Conservation (phyloP, 768 basidiomycete genomes). For the Termitomyces sp. region DNA sequence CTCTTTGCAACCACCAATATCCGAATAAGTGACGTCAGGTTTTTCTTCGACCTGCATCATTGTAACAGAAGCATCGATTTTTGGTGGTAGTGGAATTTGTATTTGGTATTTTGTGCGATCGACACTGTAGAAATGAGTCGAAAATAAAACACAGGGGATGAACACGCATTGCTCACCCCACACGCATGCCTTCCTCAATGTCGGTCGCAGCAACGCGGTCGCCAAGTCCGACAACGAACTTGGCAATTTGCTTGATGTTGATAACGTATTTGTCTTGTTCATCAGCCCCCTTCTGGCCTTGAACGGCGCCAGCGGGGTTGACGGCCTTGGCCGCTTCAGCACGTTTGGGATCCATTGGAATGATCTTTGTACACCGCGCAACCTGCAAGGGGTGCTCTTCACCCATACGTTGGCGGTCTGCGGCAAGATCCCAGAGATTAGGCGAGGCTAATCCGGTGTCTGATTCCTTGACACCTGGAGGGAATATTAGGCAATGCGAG, state of each 20-base stretch:
- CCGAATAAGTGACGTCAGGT: conserved; percentile 96
- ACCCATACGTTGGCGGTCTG: conserved; percentile 86
- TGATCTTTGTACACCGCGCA: conserved; percentile 98
- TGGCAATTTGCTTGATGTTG: conserved; percentile 99
- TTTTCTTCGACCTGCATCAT: conserved; percentile 99
- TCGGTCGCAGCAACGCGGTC: conserved; percentile 97
- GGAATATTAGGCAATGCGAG: background rate
- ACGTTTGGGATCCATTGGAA: conserved; percentile 70
- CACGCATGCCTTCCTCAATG: conserved; percentile 99
- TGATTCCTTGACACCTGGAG: conserved; percentile 88
- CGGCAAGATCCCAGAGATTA: conserved; percentile 95
- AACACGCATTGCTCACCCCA: conserved; percentile 63
- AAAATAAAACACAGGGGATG: background rate
- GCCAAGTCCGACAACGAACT: conserved; percentile 96
- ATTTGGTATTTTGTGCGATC: conserved; percentile 98
- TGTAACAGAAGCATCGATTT: conserved; percentile 98
- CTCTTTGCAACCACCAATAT: conserved; percentile 98
- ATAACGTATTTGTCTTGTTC: conserved; percentile 99
- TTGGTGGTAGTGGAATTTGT: conserved; percentile 96
- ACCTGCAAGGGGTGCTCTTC: conserved; percentile 95
- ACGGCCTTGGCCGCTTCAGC: conserved; percentile 76
- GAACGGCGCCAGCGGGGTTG: conserved; percentile 69
- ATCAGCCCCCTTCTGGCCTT: conserved; percentile 94
- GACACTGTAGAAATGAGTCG: conserved; percentile 47
- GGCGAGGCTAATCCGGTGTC: conserved; percentile 97